A percentile compares a stretch with the other conserved stretches of the same genome.
These are phyloP conservation scores for Suillus ampliporus DNA, from an alignment of 768 basidiomycete genomes.

Conservation along the genomic window DNA sequence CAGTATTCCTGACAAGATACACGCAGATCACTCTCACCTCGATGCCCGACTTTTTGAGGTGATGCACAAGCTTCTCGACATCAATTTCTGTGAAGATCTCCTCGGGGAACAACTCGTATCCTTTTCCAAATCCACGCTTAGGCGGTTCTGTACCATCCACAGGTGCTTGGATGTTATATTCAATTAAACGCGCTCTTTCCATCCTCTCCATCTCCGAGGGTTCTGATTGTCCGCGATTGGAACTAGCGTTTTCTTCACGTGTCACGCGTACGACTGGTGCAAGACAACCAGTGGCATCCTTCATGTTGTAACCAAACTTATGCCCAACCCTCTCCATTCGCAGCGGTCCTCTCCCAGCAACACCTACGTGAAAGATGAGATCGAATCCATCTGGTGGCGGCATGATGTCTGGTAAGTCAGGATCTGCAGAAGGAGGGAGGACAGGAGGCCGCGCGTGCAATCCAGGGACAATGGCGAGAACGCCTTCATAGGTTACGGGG, in stretches of 20 bases:
- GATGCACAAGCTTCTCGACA: conserved; percentile 41
- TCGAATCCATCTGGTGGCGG: conserved; percentile 59
- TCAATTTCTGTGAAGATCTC: conserved; percentile 44
- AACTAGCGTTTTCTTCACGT: conserved; percentile 26
- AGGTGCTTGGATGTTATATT: conserved; percentile 30
- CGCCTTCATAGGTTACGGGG: conserved; percentile 62
- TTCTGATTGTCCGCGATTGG: conserved; percentile 22
- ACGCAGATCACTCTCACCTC: conserved; percentile 31
- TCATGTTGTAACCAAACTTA: conserved; percentile 72
- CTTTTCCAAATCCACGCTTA: conserved; percentile 42
- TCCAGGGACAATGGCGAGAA: conserved; percentile 59
- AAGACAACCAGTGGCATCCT: conserved; percentile 62
- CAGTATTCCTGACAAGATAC: conserved; percentile 15
- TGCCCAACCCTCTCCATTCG: conserved; percentile 70
- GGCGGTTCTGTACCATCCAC: conserved; percentile 36
- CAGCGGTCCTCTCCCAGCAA: conserved; percentile 65
- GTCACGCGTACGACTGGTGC: conserved; percentile 49
- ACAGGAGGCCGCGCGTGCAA: conserved; percentile 65
- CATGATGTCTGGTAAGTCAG: conserved; percentile 46
- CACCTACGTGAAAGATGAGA: conserved; percentile 74
- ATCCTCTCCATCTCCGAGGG: conserved; percentile 32
- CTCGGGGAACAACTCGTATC: conserved; percentile 41
- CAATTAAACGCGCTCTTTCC: conserved; percentile 36
- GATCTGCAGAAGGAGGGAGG: conserved; percentile 46
- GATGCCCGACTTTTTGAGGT: conserved; percentile 38